Evolutionary conservation across 768 basidiomycete genomes (phyloP), one percentile per base, ranked within the genome.

Genomic region (Russula emetica): DNA sequence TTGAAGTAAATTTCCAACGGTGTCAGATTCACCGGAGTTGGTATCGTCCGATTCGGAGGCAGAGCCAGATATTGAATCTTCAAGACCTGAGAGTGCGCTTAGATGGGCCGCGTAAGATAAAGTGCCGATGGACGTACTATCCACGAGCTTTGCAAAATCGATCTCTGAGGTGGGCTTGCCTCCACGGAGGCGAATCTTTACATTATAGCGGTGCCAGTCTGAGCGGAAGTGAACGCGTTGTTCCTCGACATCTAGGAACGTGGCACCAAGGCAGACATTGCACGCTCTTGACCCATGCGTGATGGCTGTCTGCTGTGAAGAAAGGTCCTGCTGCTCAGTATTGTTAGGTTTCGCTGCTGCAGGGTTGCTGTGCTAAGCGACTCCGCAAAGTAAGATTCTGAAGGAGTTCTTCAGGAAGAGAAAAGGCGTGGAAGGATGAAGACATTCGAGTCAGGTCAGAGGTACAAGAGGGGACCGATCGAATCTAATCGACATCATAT

Each of bases 161-260:
- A 80, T 72, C 71, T 93, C 90, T 0, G 83, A 77, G 24, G 94
- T 84, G 28, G 85, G 74, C 24, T 78, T 77, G 11, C 83, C 81
- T 7, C 87, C 87, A 56, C 79, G 76, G 55, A 94, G 76, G 61
- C 86, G 85, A 53, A 84, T 81, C 76, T 96, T 97, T 69, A 94
- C 90, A 73, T 98, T 98, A 77, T 96, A 98, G 62, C 94, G 84
- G 80, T 99, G 96, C 97, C 96, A 98, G 74, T 99, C 96, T 11
- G 91, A 92, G 69, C 86, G 85, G 73, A 91, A 97, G 75, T 98
- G 96, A 1, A 77, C 73, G 56, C 94, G 81, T 70, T 98, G 94
- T 63, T 89, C 90, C 38, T 89, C 85, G 7, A 98, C 82, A 62
- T 87, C 85, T 14, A 77, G 67, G 67, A 98, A 98, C 0, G 75